Conservation (phyloP, 805 yeast species). For the Wickerhamomyces xylosicus region DNA sequence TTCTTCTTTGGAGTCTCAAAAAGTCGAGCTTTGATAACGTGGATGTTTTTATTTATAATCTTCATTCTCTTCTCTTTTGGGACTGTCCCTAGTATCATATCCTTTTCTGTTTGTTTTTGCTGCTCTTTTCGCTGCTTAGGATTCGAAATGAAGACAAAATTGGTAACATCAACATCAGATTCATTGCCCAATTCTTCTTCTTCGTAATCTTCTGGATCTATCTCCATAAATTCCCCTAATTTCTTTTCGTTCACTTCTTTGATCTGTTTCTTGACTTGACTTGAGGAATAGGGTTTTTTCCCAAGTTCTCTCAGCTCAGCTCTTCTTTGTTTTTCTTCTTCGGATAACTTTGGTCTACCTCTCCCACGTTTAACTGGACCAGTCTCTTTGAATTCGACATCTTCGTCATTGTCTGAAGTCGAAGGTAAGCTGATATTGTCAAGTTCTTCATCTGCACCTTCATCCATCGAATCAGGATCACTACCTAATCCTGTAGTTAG, state of each 20-base stretch:
- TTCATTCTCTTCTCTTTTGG: slow-evolving; percentile 2
- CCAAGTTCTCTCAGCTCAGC: background rate
- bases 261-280: background rate
- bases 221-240: too few relatives aligned
- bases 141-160: slow-evolving; percentile 2
- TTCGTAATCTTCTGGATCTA: background rate
- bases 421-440: background rate
- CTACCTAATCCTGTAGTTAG: too few relatives aligned
- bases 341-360: background rate
- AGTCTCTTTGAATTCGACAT: too few relatives aligned
- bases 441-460: background rate
- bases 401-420: background rate
- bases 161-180: slow-evolving; percentile 1
- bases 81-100: too few relatives aligned
- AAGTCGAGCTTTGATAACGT: slow-evolving; percentile 10
- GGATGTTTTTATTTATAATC: slow-evolving; percentile 2
- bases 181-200: slow-evolving; percentile 1
- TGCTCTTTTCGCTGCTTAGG: slow-evolving; percentile 2
- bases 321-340: background rate
- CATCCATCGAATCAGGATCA: too few relatives aligned
- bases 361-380: background rate
- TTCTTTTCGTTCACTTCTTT: background rate
- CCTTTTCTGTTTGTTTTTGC: slow-evolving; percentile 1
- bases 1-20: slow-evolving; percentile 21
- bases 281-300: background rate